Conservation (phyloP, 352 stramenopile species). For the Phytophthora cryptogea region DNA sequence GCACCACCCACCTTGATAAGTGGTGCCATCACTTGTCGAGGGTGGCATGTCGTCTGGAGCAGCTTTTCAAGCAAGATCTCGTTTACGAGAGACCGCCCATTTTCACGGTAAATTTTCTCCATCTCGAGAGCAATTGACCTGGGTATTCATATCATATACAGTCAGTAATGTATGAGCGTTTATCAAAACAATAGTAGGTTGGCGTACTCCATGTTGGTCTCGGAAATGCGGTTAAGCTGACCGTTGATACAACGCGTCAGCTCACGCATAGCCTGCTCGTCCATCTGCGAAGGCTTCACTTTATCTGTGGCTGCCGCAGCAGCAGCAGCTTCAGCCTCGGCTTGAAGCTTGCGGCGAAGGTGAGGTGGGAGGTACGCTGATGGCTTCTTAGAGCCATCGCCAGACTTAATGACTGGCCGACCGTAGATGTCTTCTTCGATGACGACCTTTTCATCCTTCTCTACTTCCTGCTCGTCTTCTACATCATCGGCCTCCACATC, state of each 20-base stretch:
- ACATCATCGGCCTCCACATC: slow-evolving; percentile 19
- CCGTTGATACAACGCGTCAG: slow-evolving; percentile 84
- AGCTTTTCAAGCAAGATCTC: slow-evolving; percentile 74
- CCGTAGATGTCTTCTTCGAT: slow-evolving; percentile 87
- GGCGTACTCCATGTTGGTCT: slow-evolving; percentile 89
- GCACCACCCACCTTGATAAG: slow-evolving; percentile 79
- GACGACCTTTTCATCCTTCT: slow-evolving; percentile 43
- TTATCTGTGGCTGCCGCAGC: slow-evolving; percentile 34
- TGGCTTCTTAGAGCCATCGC: slow-evolving; percentile 44
- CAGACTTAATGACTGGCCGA: slow-evolving; percentile 62
- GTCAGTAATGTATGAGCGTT: background rate
- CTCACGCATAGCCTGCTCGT: slow-evolving; percentile 73
- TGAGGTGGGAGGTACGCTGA: slow-evolving; percentile 88
- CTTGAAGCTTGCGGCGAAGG: slow-evolving; percentile 72
- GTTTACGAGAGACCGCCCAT: slow-evolving; percentile 75
- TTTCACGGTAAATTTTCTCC: slow-evolving; percentile 80
- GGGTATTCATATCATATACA: slow-evolving; percentile 12
- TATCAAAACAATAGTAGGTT: background rate
- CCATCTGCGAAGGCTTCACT: slow-evolving; percentile 57
- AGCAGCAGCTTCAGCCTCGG: slow-evolving; percentile 40
- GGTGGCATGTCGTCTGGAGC: slow-evolving; percentile 62
- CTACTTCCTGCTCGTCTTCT: slow-evolving; percentile 23
- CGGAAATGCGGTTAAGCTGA: slow-evolving; percentile 91
- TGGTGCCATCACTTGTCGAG: slow-evolving; percentile 74
- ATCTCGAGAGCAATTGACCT: slow-evolving; percentile 78